Percentiles rank a stretch among this genome's conserved stretches.
Conservation (phyloP, 305 asterid species). For the Solanum aculeatissimum region DNA sequence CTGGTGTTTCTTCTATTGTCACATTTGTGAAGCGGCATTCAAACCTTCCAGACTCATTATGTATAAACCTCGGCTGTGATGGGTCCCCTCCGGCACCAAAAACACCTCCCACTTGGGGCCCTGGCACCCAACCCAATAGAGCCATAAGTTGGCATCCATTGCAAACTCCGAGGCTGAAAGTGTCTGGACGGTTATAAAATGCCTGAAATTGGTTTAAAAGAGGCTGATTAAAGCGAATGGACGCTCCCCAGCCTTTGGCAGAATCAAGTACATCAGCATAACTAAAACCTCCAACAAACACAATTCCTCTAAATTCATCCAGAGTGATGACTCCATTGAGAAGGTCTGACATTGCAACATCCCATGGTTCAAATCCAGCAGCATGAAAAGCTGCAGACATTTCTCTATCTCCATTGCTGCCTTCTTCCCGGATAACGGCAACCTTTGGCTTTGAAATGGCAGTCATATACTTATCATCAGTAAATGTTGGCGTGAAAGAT, state of each 20-base stretch:
- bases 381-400: conserved; percentile 87
- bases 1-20: conserved; percentile 62
- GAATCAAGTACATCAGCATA: conserved; percentile 96
- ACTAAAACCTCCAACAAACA: conserved; percentile 92
- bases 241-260: conserved; percentile 94
- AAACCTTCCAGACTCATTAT: conserved; percentile 80
- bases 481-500: conserved; percentile 53
- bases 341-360: conserved; percentile 85
- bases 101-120: conserved; percentile 71
- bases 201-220: conserved; percentile 70
- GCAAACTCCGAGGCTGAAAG: conserved; percentile 91
- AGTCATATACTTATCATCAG: conserved; percentile 44
- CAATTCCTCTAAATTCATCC: conserved; percentile 58
- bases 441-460: conserved; percentile 58
- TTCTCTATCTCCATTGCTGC: conserved; percentile 94
- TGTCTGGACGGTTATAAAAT: conserved; percentile 64
- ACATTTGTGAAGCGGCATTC: conserved; percentile 91
- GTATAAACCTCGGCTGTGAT: conserved; percentile 84
- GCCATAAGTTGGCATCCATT: conserved; percentile 99
- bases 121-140: conserved; percentile 91
- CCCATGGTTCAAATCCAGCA: conserved; percentile 96
- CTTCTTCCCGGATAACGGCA: conserved; percentile 88
- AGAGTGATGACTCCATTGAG: conserved; percentile 41
- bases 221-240: conserved; percentile 69
- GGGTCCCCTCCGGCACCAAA: conserved; percentile 55